These are phyloP conservation scores for Rhizophlyctis rosea DNA, from an alignment of 192 early-diverging fungal genomes.

Conservation along the genomic window DNA sequence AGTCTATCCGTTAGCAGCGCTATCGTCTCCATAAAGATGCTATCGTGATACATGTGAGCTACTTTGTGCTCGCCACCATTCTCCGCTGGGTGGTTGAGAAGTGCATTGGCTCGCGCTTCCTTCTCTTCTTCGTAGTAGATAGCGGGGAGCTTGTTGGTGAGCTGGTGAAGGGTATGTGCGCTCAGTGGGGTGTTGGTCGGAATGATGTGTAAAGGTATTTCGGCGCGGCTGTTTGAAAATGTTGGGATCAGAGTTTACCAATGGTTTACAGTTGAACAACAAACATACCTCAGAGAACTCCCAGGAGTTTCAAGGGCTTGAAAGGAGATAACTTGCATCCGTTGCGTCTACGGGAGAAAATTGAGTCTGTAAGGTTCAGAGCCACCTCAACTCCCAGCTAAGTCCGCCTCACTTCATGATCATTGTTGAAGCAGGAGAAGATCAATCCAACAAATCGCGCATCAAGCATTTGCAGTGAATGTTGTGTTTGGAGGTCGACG, in stretches of 20 bases:
- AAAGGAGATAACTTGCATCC: conserved; percentile 36
- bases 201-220: conserved; percentile 9
- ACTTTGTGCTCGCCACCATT: neutral
- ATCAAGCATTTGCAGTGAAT: conserved; percentile 39
- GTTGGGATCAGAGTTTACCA: neutral
- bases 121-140: conserved; percentile 14
- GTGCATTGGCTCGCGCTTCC: neutral
- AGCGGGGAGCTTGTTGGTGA: conserved; percentile 3
- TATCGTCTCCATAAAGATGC: conserved; percentile 24
- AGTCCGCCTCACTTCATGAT: conserved; percentile 8
- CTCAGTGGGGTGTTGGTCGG: conserved; percentile 1
- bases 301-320: conserved; percentile 20
- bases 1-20: conserved; percentile 28
- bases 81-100: neutral
- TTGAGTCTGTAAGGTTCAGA: neutral
- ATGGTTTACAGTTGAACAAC: neutral
- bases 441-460: conserved; percentile 42
- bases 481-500: conserved; percentile 44
- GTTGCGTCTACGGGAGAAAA: conserved; percentile 14
- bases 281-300: conserved; percentile 1
- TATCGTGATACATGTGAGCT: conserved; percentile 25
- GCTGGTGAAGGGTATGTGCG: neutral
- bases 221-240: conserved; percentile 10
- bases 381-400: neutral
- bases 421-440: conserved; percentile 40